Conservation (phyloP, 768 basidiomycete genomes). For the Sarcodon sp. region DNA sequence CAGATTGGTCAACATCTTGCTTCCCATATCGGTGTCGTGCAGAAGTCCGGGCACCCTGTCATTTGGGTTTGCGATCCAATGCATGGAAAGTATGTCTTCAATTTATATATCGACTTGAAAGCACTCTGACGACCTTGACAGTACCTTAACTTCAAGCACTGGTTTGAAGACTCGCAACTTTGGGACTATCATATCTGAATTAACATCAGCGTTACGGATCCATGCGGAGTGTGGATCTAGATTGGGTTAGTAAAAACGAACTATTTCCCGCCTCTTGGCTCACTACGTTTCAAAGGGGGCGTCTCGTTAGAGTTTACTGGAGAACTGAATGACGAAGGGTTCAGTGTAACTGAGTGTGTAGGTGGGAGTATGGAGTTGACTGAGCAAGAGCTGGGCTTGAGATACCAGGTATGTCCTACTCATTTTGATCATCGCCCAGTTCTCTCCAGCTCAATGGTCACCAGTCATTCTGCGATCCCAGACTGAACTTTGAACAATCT, state of each 20-base stretch:
- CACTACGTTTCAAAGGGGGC: slow-evolving; percentile 13
- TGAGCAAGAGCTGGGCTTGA: slow-evolving; percentile 80
- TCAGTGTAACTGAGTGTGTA: slow-evolving; percentile 91
- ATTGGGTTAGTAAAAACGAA: slow-evolving; percentile 28
- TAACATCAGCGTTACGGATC: slow-evolving; percentile 70
- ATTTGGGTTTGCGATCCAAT: slow-evolving; percentile 96
- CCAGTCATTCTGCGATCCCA: slow-evolving; percentile 87
- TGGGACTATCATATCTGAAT: slow-evolving; percentile 77
- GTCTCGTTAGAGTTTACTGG: slow-evolving; percentile 65
- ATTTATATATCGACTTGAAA: background rate
- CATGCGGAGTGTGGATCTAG: slow-evolving; percentile 65
- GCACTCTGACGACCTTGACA: slow-evolving; percentile 15
- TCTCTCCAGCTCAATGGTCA: background rate
- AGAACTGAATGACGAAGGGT: slow-evolving; percentile 81
- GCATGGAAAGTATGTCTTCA: slow-evolving; percentile 88
- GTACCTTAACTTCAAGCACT: slow-evolving; percentile 68
- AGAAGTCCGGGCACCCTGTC: slow-evolving; percentile 72
- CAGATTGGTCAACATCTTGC: slow-evolving; percentile 70
- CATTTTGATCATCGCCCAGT: background rate
- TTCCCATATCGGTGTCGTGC: slow-evolving; percentile 72
- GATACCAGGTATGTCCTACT: slow-evolving; percentile 58
- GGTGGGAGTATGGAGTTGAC: slow-evolving; percentile 93
- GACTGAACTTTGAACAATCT: slow-evolving; percentile 89
- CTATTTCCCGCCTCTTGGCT: too few species aligned
- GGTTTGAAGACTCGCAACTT: slow-evolving; percentile 90